phyloP scores from a whole-genome alignment of 2,329 filamentous ascomycete species.

The Cylindrodendrum hubeiense region DNA sequence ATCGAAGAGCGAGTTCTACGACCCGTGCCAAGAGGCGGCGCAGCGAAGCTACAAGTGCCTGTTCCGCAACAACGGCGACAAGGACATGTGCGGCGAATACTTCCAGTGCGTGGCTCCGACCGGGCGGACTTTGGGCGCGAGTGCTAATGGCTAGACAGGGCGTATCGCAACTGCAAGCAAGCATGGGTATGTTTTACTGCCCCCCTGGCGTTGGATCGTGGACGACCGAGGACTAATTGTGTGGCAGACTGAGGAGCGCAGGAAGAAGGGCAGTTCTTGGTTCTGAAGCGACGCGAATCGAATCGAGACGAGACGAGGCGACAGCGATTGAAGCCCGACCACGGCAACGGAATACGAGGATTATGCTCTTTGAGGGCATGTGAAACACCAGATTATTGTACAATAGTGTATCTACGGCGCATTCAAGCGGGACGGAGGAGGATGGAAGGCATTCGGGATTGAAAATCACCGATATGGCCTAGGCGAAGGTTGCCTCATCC shows the following conservation, averaged over 20 bases:
- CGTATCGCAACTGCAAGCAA: constrained; percentile 95
- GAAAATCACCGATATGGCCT: background rate
- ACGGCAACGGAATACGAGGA: background rate
- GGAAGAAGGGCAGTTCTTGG: constrained; percentile 46
- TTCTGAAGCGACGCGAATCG: constrained; percentile 25
- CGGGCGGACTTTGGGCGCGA: background rate
- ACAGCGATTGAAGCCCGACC: background rate
- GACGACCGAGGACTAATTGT: constrained; percentile 7
- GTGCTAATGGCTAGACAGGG: constrained; percentile 64
- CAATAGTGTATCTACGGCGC: constrained; percentile 14
- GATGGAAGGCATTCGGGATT: background rate
- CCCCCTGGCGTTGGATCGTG: background rate
- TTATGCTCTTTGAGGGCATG: constrained; percentile 1
- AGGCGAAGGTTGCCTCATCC: background rate
- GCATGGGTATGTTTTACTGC: constrained; percentile 76
- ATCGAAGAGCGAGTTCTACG: constrained; percentile 88
- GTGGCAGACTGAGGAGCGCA: constrained; percentile 49
- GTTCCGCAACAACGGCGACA: constrained; percentile 87
- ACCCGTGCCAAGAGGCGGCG: constrained; percentile 95
- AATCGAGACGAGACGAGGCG: background rate
- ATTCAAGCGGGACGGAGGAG: background rate
- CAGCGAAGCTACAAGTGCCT: constrained; percentile 87
- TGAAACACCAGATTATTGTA: constrained; percentile 24
- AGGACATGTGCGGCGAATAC: constrained; percentile 92
- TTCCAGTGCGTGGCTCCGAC: constrained; percentile 78